Conservation (phyloP, 2,329 filamentous ascomycete species). For the Geosmithia putterillii region DNA sequence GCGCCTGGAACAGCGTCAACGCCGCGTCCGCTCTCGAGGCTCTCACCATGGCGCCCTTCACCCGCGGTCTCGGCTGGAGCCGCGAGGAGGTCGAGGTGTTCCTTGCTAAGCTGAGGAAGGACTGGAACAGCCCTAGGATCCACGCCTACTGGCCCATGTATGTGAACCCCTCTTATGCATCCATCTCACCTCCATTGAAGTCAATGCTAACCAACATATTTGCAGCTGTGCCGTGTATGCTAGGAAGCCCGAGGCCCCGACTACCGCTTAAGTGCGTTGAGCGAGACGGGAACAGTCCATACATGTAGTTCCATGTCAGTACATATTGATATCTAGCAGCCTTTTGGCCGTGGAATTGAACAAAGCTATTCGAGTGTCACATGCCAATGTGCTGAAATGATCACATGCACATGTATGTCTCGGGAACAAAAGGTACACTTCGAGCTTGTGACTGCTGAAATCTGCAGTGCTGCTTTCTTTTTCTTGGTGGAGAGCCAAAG, state of each 20-base stretch:
- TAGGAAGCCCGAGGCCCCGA: too few relatives aligned
- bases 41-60: conserved; percentile 15
- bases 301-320: not conserved
- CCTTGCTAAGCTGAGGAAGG: conserved; percentile 10
- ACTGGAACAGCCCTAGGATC: conserved; percentile 10
- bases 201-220: too few relatives aligned
- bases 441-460: too few relatives aligned
- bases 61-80: conserved; percentile 12
- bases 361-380: too few relatives aligned
- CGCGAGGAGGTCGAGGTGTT: conserved; percentile 11
- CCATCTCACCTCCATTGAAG: not conserved
- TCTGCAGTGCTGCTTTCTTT: too few relatives aligned
- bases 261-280: too few relatives aligned
- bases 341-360: not conserved
- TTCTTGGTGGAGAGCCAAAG: too few relatives aligned
- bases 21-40: conserved; percentile 12
- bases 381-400: too few relatives aligned
- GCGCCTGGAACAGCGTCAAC: conserved; percentile 15
- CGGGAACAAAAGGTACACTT: too few relatives aligned
- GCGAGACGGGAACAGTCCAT: too few relatives aligned
- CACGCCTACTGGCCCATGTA: conserved; percentile 15
- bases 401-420: too few relatives aligned
- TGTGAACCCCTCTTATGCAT: conserved; percentile 2
- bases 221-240: too few relatives aligned
- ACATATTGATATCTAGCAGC: not conserved